Evolutionary conservation across 208 protist species (phyloP).

Genomic region (Acanthamoeba comandoni): DNA sequence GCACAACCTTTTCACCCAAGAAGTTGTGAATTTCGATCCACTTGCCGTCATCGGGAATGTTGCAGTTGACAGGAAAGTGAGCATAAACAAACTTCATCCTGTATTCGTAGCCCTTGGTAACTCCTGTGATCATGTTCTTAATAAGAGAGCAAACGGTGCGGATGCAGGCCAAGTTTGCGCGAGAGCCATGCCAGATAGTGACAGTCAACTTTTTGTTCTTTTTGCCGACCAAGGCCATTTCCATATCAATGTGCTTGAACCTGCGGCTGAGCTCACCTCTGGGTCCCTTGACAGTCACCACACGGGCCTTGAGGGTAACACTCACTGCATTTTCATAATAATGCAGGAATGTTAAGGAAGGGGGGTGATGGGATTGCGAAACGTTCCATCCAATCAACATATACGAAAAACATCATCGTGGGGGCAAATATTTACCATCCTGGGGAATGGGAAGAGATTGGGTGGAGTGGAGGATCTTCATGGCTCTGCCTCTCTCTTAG

Average conservation of each 20-base stretch:
- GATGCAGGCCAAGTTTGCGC: conserved; percentile 95
- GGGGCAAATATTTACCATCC: too few relatives aligned
- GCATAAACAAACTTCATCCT: conserved; percentile 99
- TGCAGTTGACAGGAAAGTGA: conserved; percentile 99
- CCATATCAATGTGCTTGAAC: conserved; percentile 93
- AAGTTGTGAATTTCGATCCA: conserved; percentile 99
- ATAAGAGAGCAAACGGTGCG: conserved; percentile 96
- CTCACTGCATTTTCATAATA: conserved; percentile 88
- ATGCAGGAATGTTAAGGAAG: too few relatives aligned
- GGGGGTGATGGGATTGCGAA: too few relatives aligned
- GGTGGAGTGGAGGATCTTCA: too few relatives aligned
- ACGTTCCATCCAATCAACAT: too few relatives aligned
- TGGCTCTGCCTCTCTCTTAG: too few relatives aligned
- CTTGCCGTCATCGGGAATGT: conserved; percentile 92
- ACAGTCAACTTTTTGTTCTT: conserved; percentile 89
- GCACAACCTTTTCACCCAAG: conserved; percentile 97
- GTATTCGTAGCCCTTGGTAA: conserved; percentile 98
- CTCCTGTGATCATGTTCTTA: conserved; percentile 98
- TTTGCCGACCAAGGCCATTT: conserved; percentile 81
- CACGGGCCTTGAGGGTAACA: conserved; percentile 88
- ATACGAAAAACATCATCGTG: too few relatives aligned
- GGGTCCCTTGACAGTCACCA: conserved; percentile 95
- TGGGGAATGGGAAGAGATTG: too few relatives aligned
- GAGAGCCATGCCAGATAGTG: conserved; percentile 95
- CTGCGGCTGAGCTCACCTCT: conserved; percentile 94